Evolutionary conservation across 352 stramenopile species (phyloP), one percentile per base, ranked within the genome.

Genomic region (Globisporangium canariense): DNA sequence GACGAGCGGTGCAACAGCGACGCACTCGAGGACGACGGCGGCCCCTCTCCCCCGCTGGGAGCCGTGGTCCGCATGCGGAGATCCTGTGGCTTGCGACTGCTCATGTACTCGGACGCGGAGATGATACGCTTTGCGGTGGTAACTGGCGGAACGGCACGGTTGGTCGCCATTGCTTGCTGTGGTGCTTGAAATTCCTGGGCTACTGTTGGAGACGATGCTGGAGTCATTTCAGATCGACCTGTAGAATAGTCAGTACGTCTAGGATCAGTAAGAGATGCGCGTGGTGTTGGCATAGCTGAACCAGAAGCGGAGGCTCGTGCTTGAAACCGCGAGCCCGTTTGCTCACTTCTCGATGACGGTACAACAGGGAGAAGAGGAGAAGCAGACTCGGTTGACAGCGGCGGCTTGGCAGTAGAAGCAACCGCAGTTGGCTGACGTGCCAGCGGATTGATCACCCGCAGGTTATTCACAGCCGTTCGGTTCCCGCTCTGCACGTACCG

Each of bases 401-500:
- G 40, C 0, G 9, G 52, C 22, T 18, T 65, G 58, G 62, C 50
- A 64, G 18, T 16, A 14, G 28, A 41, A 10, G 34, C 22, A 62
- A 7, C 3, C 25, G 38, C 46, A 38, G 14, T 75, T 34, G 60
- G 64, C 6, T 41, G 45, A 50, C 66, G 70, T 60, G 56, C 18
- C 36, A 71, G 63, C 4, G 67, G 46, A 14, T 64, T 55, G 0
- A 40, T 58, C 2, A 52, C n/a, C 22, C 58, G 66, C 0, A 77
- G 38, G 4, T 67, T 67, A 28, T 80, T 63, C 4, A 40, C 34
- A 8, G 56, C 47, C 2, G 69, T 58, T 47, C 80, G 78, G 58
- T 86, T 92, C 45, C 81, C 81, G 34, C 79, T 90, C 41, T 86
- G 77, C 18, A 92, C 79, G 59, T 92, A 92, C 52, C 83, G 66